Percentiles rank a stretch among this genome's conserved stretches.
phyloP scores from a whole-genome alignment of 768 basidiomycete species.

The Boletus speciosus region DNA sequence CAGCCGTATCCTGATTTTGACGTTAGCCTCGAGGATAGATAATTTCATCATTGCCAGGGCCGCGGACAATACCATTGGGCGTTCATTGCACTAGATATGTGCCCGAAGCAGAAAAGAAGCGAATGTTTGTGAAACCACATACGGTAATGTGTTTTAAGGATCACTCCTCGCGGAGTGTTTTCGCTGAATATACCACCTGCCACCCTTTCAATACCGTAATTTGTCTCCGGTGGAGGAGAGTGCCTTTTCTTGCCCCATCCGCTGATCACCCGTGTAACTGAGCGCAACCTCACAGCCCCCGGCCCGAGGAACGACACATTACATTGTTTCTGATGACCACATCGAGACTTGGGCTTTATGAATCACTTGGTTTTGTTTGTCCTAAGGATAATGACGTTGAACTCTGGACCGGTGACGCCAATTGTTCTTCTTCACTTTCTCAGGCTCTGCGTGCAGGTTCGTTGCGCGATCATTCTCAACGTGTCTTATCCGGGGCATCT shows the following conservation, averaged over 20 bases:
- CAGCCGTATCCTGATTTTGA: conserved; percentile 5
- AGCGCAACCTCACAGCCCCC: conserved; percentile 2
- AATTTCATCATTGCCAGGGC: conserved; percentile 2
- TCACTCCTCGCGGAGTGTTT: conserved; percentile 9
- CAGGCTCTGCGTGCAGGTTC: conserved; percentile 10
- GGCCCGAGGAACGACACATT: conserved; percentile 7
- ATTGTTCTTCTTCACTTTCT: conserved; percentile 16
- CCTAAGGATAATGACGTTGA: conserved; percentile 3
- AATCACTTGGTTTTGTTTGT: conserved; percentile 3
- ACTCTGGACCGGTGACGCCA: conserved; percentile 2
- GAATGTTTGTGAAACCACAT: neutral
- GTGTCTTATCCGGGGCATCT: conserved; percentile 2
- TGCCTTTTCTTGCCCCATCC: neutral
- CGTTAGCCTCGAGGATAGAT: conserved; percentile 5
- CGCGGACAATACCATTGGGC: conserved; percentile 4
- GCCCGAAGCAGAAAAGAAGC: neutral
- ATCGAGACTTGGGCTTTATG: conserved; percentile 11
- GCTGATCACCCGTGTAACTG: conserved; percentile 1
- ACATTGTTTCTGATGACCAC: conserved; percentile 2
- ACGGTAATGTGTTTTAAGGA: neutral
- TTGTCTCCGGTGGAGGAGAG: neutral
- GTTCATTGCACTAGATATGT: neutral
- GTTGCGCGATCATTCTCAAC: conserved; percentile 1
- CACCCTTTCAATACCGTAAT: neutral
- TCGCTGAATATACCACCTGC: neutral